A percentile compares a stretch with the other conserved stretches of the same genome.
These are phyloP conservation scores for Cladosporium velox DNA, from an alignment of 2,329 filamentous ascomycete species.

Conservation along the genomic window DNA sequence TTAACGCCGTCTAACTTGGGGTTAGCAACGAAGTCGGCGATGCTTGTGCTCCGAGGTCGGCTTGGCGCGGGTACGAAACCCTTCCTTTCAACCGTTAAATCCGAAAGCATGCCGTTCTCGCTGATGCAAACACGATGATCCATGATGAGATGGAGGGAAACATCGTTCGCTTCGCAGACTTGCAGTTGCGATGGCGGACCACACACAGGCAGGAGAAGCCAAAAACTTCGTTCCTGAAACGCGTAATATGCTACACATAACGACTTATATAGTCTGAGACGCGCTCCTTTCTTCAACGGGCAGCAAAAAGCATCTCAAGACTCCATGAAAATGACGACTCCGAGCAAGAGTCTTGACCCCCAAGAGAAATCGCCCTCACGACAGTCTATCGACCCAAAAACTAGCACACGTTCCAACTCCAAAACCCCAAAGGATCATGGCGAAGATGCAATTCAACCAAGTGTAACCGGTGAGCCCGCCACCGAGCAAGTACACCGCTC, in stretches of 20 bases:
- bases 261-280: background rate
- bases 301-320: background rate
- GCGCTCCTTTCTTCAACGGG: background rate
- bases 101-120: conserved; percentile 11
- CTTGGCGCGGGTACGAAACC: background rate
- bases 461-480: background rate
- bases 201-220: background rate
- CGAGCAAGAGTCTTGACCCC: background rate
- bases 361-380: background rate
- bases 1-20: background rate
- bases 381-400: background rate
- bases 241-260: background rate
- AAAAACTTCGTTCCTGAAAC: background rate
- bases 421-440: background rate
- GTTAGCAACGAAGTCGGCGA: conserved; percentile 1
- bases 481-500: conserved; percentile 5
- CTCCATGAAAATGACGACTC: background rate
- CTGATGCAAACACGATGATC: background rate
- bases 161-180: background rate
- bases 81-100: background rate
- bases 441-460: background rate
- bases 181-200: conserved; percentile 3
- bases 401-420: background rate
- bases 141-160: background rate
- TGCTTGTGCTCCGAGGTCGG: background rate